These are phyloP conservation scores for Sporobolus alterniflorus DNA, from an alignment of 202 grass and related monocot species.

Conservation along the genomic window DNA sequence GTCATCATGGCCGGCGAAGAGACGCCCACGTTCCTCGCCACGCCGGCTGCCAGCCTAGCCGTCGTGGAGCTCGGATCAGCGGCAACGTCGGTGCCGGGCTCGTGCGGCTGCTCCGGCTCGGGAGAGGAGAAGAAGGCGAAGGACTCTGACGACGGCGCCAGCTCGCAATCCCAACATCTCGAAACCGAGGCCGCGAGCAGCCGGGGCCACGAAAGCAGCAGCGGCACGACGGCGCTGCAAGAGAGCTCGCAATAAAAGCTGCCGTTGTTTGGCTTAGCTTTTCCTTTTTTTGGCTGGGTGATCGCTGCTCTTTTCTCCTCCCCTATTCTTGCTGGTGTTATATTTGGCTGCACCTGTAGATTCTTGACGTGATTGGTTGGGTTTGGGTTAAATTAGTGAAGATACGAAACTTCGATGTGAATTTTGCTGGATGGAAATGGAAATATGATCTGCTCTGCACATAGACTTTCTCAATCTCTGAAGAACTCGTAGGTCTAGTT, in stretches of 20 bases:
- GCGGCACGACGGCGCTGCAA: conserved; percentile 11
- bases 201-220: conserved; percentile 15
- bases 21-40: conserved; percentile 65
- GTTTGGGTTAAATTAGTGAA: conserved; percentile 5
- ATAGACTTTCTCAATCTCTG: not conserved
- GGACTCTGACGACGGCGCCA: not conserved
- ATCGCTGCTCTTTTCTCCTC: not conserved
- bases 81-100: not conserved
- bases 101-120: not conserved
- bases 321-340: not conserved
- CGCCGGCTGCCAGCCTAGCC: conserved; percentile 42
- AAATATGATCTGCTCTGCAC: not conserved
- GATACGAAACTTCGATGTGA: not conserved
- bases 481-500: not conserved
- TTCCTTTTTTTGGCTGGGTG: not conserved
- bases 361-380: conserved; percentile 52
- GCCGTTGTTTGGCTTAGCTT: not conserved
- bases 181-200: not conserved
- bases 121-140: not conserved
- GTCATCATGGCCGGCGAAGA: conserved; percentile 92
- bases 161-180: not conserved
- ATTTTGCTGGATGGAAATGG: conserved; percentile 14
- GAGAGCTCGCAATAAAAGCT: conserved; percentile 43
- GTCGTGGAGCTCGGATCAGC: not conserved
- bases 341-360: conserved; percentile 39